Evolutionary conservation across 2,329 filamentous ascomycete species (phyloP).

Genomic region (Epichloe gansuensis): DNA sequence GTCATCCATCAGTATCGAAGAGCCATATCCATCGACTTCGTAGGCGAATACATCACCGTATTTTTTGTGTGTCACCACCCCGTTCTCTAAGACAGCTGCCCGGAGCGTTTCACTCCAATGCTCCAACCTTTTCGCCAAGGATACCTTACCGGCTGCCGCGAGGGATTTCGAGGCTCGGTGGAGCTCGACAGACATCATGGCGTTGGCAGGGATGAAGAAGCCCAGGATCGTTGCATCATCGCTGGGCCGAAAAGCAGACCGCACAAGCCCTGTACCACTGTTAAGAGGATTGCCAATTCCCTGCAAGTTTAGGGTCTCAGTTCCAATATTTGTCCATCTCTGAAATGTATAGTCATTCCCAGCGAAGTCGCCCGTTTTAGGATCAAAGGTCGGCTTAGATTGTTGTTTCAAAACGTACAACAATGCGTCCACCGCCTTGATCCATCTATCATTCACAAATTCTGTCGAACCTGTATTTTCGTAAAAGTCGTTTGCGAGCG

Average conservation of each 20-base stretch:
- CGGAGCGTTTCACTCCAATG: conserved; percentile 50
- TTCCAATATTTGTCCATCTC: conserved; percentile 65
- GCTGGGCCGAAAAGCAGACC: conserved; percentile 86
- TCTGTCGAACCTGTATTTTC: conserved; percentile 63
- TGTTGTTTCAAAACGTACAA: conserved; percentile 66
- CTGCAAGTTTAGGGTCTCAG: conserved; percentile 72
- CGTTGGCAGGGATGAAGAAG: conserved; percentile 91
- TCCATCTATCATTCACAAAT: conserved; percentile 71
- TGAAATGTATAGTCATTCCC: conserved; percentile 81
- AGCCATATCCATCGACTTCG: conserved; percentile 80
- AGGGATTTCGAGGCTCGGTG: conserved; percentile 60
- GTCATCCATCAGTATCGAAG: conserved; percentile 75
- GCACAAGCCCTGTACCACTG: conserved; percentile 67
- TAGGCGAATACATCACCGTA: conserved; percentile 75
- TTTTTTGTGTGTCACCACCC: conserved; percentile 60
- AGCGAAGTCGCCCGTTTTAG: conserved; percentile 47
- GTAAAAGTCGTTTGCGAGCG: conserved; percentile 75
- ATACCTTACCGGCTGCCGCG: conserved; percentile 41
- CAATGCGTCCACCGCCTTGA: conserved; percentile 60
- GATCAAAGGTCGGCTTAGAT: conserved; percentile 67
- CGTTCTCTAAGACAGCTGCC: conserved; percentile 73
- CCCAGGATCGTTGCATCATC: conserved; percentile 91
- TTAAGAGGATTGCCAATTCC: conserved; percentile 90
- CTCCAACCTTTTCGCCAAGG: conserved; percentile 42
- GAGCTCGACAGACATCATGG: conserved; percentile 88